Base-by-base conservation (phyloP, 2,329 filamentous ascomycete genomes). In the Helicocarpus griseus region DNA sequence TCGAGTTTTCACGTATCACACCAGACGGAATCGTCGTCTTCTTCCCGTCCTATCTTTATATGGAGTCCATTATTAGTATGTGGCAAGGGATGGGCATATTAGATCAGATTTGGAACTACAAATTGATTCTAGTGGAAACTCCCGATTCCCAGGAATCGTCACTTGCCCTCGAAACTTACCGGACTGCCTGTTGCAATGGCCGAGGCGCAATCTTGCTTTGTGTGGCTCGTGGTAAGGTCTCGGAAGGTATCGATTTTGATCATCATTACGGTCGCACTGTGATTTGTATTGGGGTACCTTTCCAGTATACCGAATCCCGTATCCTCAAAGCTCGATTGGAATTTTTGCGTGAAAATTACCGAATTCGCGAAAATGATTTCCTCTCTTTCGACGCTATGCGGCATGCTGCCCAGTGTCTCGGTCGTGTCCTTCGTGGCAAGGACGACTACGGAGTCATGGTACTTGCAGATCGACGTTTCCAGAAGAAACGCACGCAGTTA, bases 401-500 rank as follows among this genome's bases (percentile, higher is more conserved):
- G n/a, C 93, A 98, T 66, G 93, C 93, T 13, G 91, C 93, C 0
- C 93, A 98, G 66, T 98, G 93, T 63, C 76, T 98, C 1, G 94
- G 93, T 13, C 90, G 93, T 65, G 93, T 98, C 40, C 75, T 98
- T 56, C 80, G 93, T 61, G 93, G 93, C 22, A 98, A 98, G 68
- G 94, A 98, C 65, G 93, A 98, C 69, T 98, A 98, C 68, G 93
- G 93, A n/a, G 88, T 98, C 74, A 98, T 98, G 93, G 91, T 98
- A 4, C 77, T 98, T 26, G 93, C 94, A 2, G 93, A 98, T 67
- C 84, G 88, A 39, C 82, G 93, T 17, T 98, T 96, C 69, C 85
- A 89, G 65, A 94, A 93, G 73, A 97, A 97, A 72, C 79, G 89
- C 35, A 77, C 70, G 2, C 94, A 98, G 70, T 76, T 98, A 26